Evolutionary conservation across 257 asterid species (phyloP).

Genomic region (Przewalskia tangutica): DNA sequence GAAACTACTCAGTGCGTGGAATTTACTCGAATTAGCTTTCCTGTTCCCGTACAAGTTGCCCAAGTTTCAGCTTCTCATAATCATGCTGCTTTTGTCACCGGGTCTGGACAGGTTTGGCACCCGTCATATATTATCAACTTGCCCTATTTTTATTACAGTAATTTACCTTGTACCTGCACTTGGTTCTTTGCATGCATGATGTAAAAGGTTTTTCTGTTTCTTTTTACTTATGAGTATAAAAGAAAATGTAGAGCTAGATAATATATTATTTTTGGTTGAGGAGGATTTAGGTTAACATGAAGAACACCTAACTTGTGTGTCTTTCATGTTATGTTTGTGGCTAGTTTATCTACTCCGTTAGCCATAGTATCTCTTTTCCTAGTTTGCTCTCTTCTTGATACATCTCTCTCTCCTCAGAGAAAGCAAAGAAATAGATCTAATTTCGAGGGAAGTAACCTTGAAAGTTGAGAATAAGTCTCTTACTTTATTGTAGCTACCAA

Average conservation of each 20-base stretch:
- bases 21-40: conserved; percentile 57
- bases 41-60: conserved; percentile 42
- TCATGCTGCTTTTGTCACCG: conserved; percentile 74
- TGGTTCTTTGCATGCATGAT: background rate
- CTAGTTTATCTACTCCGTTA: background rate
- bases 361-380: background rate
- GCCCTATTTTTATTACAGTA: background rate
- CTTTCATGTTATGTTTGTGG: background rate
- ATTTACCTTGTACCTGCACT: background rate
- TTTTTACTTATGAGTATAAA: background rate
- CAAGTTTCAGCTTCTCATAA: conserved; percentile 80
- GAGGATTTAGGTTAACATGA: background rate
- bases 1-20: conserved; percentile 65
- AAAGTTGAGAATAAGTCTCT: background rate
- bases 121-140: background rate
- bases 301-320: background rate
- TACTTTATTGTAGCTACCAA: background rate
- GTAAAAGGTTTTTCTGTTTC: background rate
- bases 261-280: background rate
- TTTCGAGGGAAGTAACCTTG: background rate
- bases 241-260: background rate
- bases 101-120: conserved; percentile 61
- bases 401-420: background rate
- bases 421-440: background rate
- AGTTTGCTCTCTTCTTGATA: background rate